phyloP scores from a whole-genome alignment of 768 basidiomycete genomes.

The Macrolepiota albuminosa region DNA sequence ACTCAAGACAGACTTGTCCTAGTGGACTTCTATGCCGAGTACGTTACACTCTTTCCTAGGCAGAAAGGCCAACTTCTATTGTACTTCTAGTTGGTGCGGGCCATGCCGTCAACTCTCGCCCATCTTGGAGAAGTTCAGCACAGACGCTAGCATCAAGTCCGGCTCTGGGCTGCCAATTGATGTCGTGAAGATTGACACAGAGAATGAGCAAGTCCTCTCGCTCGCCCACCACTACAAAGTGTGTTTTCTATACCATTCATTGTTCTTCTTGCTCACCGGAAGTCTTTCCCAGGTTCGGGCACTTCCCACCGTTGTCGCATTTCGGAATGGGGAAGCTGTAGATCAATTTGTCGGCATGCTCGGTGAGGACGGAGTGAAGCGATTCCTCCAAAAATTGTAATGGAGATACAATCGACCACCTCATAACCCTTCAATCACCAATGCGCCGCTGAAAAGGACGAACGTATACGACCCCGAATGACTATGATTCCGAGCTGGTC shows the following conservation, averaged over 20 bases:
- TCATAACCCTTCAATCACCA: neutral
- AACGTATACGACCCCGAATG: neutral
- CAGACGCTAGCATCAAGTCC: slow-evolving; percentile 35
- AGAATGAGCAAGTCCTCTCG: slow-evolving; percentile 45
- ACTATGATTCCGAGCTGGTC: neutral
- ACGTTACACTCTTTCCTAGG: slow-evolving; percentile 20
- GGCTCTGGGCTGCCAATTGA: slow-evolving; percentile 58
- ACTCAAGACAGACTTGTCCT: slow-evolving; percentile 52
- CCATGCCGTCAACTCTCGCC: slow-evolving; percentile 76
- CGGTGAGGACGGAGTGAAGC: slow-evolving; percentile 35
- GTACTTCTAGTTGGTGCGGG: slow-evolving; percentile 60
- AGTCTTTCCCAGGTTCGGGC: slow-evolving; percentile 52
- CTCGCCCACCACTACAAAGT: slow-evolving; percentile 54
- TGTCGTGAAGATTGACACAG: slow-evolving; percentile 66
- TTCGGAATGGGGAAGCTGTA: slow-evolving; percentile 57
- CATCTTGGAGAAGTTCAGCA: slow-evolving; percentile 55
- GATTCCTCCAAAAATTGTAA: slow-evolving; percentile 42
- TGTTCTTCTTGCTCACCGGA: neutral
- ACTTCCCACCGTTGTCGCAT: slow-evolving; percentile 79
- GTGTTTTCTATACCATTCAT: slow-evolving; percentile 5
- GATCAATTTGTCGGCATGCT: slow-evolving; percentile 60
- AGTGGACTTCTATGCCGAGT: slow-evolving; percentile 84
- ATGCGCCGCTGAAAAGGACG: neutral
- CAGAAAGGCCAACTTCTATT: neutral
- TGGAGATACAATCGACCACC: neutral